These are phyloP conservation scores for Globisporangium alternatum DNA, from an alignment of 352 stramenopile species.

Conservation along the genomic window DNA sequence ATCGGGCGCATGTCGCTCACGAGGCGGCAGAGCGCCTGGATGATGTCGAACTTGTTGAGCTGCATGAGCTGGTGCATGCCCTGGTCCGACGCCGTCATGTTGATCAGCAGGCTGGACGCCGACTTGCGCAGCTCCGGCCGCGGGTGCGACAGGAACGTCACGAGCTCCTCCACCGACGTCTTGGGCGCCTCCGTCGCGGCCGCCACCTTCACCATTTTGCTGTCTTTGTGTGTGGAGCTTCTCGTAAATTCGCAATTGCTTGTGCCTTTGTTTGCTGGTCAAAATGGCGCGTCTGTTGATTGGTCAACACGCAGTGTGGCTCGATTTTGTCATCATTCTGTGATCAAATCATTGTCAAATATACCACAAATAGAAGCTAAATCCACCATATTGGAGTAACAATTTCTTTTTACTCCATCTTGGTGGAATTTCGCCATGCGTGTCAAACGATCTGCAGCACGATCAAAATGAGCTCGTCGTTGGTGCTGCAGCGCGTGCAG, in stretches of 20 bases:
- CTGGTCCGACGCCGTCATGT: slow-evolving; percentile 81
- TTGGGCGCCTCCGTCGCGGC: slow-evolving; percentile 40
- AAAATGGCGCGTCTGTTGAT: slow-evolving; percentile 9
- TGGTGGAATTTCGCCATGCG: neutral
- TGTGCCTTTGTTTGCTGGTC: slow-evolving; percentile 11
- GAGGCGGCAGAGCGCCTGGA: slow-evolving; percentile 74
- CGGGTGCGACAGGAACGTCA: slow-evolving; percentile 77
- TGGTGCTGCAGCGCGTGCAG: slow-evolving; percentile 43
- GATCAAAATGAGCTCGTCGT: slow-evolving; percentile 1
- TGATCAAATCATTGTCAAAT: no score
- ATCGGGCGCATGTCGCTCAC: slow-evolving; percentile 84
- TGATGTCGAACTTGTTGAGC: slow-evolving; percentile 64
- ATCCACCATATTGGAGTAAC: neutral
- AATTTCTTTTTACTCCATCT: neutral
- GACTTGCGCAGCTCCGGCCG: slow-evolving; percentile 86
- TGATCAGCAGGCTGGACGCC: slow-evolving; percentile 73
- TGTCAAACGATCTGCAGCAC: slow-evolving; percentile 10
- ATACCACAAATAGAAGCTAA: no score
- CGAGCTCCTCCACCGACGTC: slow-evolving; percentile 81
- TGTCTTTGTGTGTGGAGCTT: neutral
- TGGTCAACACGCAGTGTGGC: neutral
- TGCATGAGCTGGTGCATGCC: slow-evolving; percentile 75
- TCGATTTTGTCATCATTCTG: neutral
- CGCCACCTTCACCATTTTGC: slow-evolving; percentile 36
- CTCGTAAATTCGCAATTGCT: slow-evolving; percentile 7